Percentiles rank a stretch among this genome's conserved stretches.
These are phyloP conservation scores for Chlamydomonas sphaeroides DNA, from an alignment of 139 green algal species.

Conservation along the genomic window DNA sequence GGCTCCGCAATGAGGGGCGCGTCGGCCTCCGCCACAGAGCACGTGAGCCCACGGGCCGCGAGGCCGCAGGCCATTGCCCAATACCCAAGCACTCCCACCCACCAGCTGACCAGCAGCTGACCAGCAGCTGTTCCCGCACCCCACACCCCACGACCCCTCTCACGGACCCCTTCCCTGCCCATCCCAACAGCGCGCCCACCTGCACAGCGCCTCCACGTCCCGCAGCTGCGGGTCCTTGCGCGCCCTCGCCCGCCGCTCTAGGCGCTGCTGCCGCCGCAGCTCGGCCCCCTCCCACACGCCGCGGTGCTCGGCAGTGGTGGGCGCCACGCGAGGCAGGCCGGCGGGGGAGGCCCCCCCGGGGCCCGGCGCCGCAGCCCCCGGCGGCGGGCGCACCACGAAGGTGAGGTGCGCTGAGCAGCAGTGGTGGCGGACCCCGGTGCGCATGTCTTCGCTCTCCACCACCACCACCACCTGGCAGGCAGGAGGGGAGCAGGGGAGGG, in stretches of 20 bases:
- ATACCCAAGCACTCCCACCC: too few species aligned
- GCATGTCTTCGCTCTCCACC: constrained; percentile 83
- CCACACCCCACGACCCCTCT: too few species aligned
- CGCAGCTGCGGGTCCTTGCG: constrained; percentile 20
- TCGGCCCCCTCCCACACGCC: constrained; percentile 64
- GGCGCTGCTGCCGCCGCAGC: constrained; percentile 53
- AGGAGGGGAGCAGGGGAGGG: too few species aligned
- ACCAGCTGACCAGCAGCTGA: too few species aligned
- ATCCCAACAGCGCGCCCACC: constrained; percentile 20
- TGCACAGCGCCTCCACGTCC: constrained; percentile 31
- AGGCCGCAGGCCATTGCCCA: too few species aligned
- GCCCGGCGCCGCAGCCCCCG: neutral
- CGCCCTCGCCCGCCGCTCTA: constrained; percentile 43
- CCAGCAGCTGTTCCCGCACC: too few species aligned
- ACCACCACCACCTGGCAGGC: constrained; percentile 65
- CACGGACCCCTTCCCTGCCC: too few species aligned
- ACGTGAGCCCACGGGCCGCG: too few species aligned
- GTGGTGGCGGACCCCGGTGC: constrained; percentile 73
- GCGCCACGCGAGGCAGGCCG: constrained; percentile 58
- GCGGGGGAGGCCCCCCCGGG: neutral
- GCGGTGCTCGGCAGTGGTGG: constrained; percentile 40
- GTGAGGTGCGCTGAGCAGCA: constrained; percentile 88
- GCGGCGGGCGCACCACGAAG: constrained; percentile 65
- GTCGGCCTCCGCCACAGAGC: too few species aligned
- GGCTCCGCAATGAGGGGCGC: too few species aligned